Conservation (phyloP, 495 filamentous ascomycete species). For the Aspergillus ellipticus region DNA sequence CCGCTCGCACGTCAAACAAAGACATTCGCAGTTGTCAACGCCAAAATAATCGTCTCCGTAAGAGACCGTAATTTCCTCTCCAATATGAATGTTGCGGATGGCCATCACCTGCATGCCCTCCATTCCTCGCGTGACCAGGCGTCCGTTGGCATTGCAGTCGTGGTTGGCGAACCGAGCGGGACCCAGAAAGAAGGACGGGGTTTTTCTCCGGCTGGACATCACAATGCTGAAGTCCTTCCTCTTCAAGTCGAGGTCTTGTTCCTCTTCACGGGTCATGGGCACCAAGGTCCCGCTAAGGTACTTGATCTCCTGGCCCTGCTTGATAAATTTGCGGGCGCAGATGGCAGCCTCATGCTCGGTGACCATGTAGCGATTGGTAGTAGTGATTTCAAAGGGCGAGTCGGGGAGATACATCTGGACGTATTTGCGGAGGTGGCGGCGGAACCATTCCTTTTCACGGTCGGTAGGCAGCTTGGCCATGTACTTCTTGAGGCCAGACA, state of each 20-base stretch:
- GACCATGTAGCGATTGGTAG: conserved; percentile 95
- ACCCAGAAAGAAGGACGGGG: conserved; percentile 84
- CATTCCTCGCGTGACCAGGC: conserved; percentile 72
- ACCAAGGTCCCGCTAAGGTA: conserved; percentile 87
- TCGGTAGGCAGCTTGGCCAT: conserved; percentile 59
- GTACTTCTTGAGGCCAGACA: conserved; percentile 72
- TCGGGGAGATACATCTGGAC: conserved; percentile 90
- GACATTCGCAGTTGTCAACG: conserved; percentile 88
- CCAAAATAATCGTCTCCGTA: conserved; percentile 98
- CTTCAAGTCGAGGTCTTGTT: conserved; percentile 69
- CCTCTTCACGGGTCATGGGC: conserved; percentile 83
- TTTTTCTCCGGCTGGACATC: conserved; percentile 84
- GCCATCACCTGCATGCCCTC: conserved; percentile 87
- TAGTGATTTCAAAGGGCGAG: conserved; percentile 88
- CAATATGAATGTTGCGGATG: conserved; percentile 71
- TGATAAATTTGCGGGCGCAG: conserved; percentile 74
- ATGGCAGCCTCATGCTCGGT: conserved; percentile 81
- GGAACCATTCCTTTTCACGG: conserved; percentile 84
- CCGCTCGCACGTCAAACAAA: conserved; percentile 86
- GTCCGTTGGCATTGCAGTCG: conserved; percentile 91
- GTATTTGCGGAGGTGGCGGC: conserved; percentile 82
- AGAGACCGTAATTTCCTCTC: conserved; percentile 92
- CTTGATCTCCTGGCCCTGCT: conserved; percentile 80
- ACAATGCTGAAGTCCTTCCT: conserved; percentile 96
- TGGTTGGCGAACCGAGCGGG: conserved; percentile 97